Base-by-base conservation (phyloP, 768 basidiomycete species). In the Tylopilus sp. region DNA sequence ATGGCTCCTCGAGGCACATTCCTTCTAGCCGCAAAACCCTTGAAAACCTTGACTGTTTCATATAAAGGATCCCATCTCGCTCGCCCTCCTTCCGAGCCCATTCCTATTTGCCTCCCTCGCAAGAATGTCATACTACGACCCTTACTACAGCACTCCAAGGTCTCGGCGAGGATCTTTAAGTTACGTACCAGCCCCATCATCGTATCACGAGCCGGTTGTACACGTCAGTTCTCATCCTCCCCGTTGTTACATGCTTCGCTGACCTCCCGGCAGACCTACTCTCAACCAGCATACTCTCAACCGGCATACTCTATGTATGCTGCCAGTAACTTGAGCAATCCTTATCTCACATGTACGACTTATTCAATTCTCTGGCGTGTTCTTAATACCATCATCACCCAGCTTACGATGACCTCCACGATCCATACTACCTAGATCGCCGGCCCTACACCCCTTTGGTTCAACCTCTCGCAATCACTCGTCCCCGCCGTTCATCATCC, bases 321-420 rank as follows among this genome's bases (percentile, higher is more conserved):
- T 6, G 63, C 72, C 28, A 74, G 67, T 33, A 60, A 55, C 58
- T 52, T 42, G 65, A 78, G 53, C 75, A 75, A 64, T 41, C 75
- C 73, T 57, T 74, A 73, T 29, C 57, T 79, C 74, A 67, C 74
- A 63, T 72, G 80, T 81, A 57, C 58, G 72, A 53, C 21, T 31
- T 59, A 46, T 42, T 16, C 4, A 21, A 9, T 30, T 41, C 1
- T 43, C 46, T 50, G 33, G 34, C 26, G 17, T 42, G 24, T 48
- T 46, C 50, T 52, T 45, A 37, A 56, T 21, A 28, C 22, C 38
- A 22, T 46, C 2, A 30, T 48, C 24, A 42, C 53, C 31, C 50
- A 82, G 79, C 79, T 21, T 85, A 83, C 64, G 85, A 86, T 52
- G 81, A 84, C 56, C 51, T 74, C 34, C 34, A n/a, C 34, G 81